Conservation (phyloP, 2,329 filamentous ascomycete genomes). For the Pseudogymnoascus sp. region DNA sequence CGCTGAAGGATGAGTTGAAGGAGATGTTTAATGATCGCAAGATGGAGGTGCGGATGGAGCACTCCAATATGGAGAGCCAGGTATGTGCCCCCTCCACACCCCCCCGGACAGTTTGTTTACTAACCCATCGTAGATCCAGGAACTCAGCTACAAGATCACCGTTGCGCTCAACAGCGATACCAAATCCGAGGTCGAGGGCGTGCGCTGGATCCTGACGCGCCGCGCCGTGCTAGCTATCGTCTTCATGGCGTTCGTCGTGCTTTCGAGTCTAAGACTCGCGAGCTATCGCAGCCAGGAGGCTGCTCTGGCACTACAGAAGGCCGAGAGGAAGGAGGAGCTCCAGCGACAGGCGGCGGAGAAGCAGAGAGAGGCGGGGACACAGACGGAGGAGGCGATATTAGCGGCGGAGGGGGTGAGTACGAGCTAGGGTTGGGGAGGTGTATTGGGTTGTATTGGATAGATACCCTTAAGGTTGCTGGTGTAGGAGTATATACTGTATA, state of each 20-base stretch:
- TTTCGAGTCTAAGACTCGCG: slow-evolving; percentile 53
- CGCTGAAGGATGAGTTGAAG: slow-evolving; percentile 83
- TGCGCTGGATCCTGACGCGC: slow-evolving; percentile 76
- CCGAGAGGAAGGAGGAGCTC: slow-evolving; percentile 17
- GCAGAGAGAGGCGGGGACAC: background rate
- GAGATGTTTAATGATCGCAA: slow-evolving; percentile 95
- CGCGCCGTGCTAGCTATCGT: slow-evolving; percentile 58
- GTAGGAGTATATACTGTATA: background rate
- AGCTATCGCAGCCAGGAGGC: slow-evolving; percentile 40
- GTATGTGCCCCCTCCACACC: slow-evolving; percentile 38
- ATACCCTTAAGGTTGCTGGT: background rate
- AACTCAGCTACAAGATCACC: slow-evolving; percentile 94
- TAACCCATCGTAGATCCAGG: slow-evolving; percentile 59
- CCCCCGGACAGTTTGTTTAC: background rate
- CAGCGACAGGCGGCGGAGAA: slow-evolving; percentile 46
- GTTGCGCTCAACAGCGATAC: slow-evolving; percentile 83
- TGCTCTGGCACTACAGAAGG: slow-evolving; percentile 21
- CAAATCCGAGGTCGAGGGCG: slow-evolving; percentile 82
- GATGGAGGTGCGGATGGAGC: slow-evolving; percentile 84
- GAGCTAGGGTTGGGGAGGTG: background rate
- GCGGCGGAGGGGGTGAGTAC: slow-evolving; percentile 6
- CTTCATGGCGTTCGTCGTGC: slow-evolving; percentile 56
- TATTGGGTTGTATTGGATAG: background rate
- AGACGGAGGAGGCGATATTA: slow-evolving; percentile 1
- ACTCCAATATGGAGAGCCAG: slow-evolving; percentile 74